Evolutionary conservation across 192 early-diverging fungal species (phyloP), one percentile per base, ranked within the genome.

Genomic region (Umbelopsis sp.): DNA sequence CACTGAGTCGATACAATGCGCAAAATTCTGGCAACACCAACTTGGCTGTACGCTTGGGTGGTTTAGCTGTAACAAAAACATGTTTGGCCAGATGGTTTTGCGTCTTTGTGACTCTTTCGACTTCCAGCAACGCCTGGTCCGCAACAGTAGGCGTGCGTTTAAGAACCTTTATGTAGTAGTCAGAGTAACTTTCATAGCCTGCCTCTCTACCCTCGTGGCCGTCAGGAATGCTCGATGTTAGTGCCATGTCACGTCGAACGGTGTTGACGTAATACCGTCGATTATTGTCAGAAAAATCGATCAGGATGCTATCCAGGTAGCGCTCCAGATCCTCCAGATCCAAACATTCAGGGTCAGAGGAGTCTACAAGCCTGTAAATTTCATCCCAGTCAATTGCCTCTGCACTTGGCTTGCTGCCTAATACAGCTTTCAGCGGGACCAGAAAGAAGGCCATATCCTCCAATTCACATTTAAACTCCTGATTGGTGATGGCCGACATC

Each of bases 371-470:
- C 4, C n/a, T 46, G 5, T 70, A 15, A 4, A 87, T 73, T 49
- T 77, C 81, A n/a, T 77, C 70, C 86, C 86, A 88, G 20, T 84
- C 80, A 51, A 88, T 78, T 1, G 47, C 47, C 11, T 75, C 71
- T 53, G 82, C 69, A 49, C 81, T 72, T 12, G 73, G 68, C 0
- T 75, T 74, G 50, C 69, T 52, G 15, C 81, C 72, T 1, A 33
- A 50, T 44, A 46, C 20, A 35, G 22, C 47, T 11, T 71, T 61
- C 5, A 85, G 49, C 1, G 91, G 91, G 1, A 79, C 86, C 25
- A 93, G 25, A 33, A 90, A 78, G 35, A 81, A 86, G 0, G 89
- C 82, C 46, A 88, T 71, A 30, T 82, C 75, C 15, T 80, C 77
- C 25, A 81, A 48, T 4, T 77, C 65, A 74, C 89, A 90, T 22